Percentiles rank a stretch among this genome's conserved stretches.
These are phyloP conservation scores for Adansonia gregorii DNA, from an alignment of 441 rosid genomes.

Conservation along the genomic window DNA sequence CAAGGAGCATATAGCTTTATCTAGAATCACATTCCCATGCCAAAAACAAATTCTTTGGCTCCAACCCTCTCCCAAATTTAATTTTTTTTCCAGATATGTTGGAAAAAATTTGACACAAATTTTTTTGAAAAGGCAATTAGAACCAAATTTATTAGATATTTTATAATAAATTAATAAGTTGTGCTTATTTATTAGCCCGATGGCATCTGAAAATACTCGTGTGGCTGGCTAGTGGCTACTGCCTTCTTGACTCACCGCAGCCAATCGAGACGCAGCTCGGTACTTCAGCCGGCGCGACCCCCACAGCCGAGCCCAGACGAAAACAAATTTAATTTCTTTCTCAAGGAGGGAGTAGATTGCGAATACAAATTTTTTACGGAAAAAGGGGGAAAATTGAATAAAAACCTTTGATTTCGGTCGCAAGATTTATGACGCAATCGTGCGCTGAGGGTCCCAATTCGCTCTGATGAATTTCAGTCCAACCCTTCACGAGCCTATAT, in stretches of 20 bases:
- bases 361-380: not conserved
- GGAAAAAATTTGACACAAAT: not conserved
- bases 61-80: not conserved
- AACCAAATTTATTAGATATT: not conserved
- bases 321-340: not conserved
- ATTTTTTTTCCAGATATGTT: not conserved
- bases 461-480: constrained; percentile 20
- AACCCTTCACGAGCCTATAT: constrained; percentile 33
- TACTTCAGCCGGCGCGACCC: not conserved
- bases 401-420: not conserved
- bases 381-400: not conserved
- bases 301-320: not conserved
- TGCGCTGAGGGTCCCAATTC: not conserved
- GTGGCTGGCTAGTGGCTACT: not conserved
- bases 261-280: constrained; percentile 16
- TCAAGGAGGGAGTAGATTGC: not conserved
- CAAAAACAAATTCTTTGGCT: no score
- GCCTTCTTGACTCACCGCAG: not conserved
- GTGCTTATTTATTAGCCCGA: not conserved
- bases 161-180: not conserved
- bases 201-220: not conserved
- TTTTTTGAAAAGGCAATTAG: not conserved
- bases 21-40: no score
- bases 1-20: no score
- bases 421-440: not conserved